Conservation (phyloP, 352 stramenopile species). For the Elongisporangium undulatum region DNA sequence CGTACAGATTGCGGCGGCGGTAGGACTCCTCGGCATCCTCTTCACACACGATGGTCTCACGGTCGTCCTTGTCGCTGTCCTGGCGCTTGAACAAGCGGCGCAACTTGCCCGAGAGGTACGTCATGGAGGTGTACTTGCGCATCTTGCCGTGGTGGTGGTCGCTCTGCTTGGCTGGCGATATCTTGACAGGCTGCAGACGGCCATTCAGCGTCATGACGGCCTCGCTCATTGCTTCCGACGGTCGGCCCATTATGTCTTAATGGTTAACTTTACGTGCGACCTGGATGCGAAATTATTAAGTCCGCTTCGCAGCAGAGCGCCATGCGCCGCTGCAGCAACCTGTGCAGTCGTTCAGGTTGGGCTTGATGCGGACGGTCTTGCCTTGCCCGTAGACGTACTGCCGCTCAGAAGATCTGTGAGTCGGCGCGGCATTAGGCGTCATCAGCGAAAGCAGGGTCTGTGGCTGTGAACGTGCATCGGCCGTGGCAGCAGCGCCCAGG, state of each 20-base stretch:
- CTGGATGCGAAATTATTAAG: background rate
- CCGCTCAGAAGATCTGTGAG: no score
- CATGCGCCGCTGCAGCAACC: no score
- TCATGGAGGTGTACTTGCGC: conserved; percentile 57
- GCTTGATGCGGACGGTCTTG: no score
- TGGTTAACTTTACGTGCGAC: background rate
- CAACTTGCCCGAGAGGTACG: conserved; percentile 51
- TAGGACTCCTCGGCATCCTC: conserved; percentile 44
- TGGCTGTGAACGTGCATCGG: no score
- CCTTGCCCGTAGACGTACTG: no score
- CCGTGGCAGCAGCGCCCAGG: no score
- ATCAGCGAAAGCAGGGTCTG: no score
- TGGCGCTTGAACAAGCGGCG: conserved; percentile 46
- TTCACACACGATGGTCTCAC: conserved; percentile 54
- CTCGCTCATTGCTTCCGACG: background rate
- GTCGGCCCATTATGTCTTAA: background rate
- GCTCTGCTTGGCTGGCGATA: background rate
- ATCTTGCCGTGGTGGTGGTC: conserved; percentile 7
- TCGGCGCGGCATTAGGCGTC: no score
- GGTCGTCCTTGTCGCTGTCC: conserved; percentile 11
- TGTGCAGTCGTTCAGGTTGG: no score
- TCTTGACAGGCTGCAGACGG: background rate
- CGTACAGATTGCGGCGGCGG: conserved; percentile 35
- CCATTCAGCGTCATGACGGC: background rate
- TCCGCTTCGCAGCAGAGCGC: no score